Conservation (phyloP, 768 basidiomycete species). For the Lanmaoa rubissima region DNA sequence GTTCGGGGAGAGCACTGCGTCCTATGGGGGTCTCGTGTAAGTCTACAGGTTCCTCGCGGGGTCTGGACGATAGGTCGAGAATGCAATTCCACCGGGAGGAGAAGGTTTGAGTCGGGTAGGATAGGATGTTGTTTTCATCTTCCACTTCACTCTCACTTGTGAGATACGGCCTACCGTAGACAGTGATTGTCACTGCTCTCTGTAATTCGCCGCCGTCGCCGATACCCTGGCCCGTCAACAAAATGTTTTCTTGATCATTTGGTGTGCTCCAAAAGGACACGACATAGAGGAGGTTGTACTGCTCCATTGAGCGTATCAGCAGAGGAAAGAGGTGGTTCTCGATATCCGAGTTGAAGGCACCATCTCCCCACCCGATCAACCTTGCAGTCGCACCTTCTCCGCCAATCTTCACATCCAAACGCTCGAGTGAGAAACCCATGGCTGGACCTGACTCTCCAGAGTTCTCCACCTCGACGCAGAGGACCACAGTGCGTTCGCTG, state of each 20-base stretch:
- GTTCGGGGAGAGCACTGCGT: slow-evolving; percentile 61
- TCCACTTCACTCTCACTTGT: slow-evolving; percentile 23
- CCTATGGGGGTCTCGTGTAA: slow-evolving; percentile 15
- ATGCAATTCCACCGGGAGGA: slow-evolving; percentile 89
- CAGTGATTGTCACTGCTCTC: slow-evolving; percentile 75
- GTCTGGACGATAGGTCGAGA: slow-evolving; percentile 63
- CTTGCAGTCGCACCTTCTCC: slow-evolving; percentile 58
- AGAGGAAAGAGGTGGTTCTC: slow-evolving; percentile 65
- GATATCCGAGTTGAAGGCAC: slow-evolving; percentile 30
- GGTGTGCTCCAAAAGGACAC: slow-evolving; percentile 77
- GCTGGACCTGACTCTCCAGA: slow-evolving; percentile 58
- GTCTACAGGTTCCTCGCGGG: slow-evolving; percentile 20
- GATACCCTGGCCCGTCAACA: slow-evolving; percentile 32
- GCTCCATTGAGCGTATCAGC: slow-evolving; percentile 65
- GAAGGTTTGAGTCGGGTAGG: slow-evolving; percentile 72
- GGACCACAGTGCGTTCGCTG: slow-evolving; percentile 80
- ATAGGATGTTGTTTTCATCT: slow-evolving; percentile 14
- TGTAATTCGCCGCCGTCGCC: slow-evolving; percentile 50
- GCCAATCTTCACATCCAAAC: slow-evolving; percentile 70
- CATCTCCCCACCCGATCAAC: slow-evolving; percentile 50
- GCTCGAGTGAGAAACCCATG: slow-evolving; percentile 74
- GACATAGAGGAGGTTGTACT: slow-evolving; percentile 86
- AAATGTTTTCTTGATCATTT: slow-evolving; percentile 46
- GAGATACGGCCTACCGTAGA: slow-evolving; percentile 70
- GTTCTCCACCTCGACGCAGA: slow-evolving; percentile 92